Evolutionary conservation across 2,329 filamentous ascomycete species (phyloP), one percentile per base, ranked within the genome.

Genomic region (Colletotrichum gigasporum): DNA sequence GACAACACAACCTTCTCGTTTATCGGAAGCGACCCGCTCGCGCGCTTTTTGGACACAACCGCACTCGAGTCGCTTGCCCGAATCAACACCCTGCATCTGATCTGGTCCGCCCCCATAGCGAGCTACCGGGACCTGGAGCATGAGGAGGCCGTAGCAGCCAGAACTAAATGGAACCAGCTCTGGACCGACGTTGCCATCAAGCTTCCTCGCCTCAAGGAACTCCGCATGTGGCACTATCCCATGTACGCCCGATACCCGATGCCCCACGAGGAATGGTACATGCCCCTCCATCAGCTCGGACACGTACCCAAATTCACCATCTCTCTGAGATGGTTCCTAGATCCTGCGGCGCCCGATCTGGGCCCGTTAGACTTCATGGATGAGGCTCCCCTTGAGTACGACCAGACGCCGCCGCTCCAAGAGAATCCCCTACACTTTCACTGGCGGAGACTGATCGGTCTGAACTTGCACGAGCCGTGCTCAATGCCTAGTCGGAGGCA

Each of bases 1-100:
- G 48, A 55, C 22, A 18, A 37, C 16, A 58, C 35, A 8, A 28
- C 60, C 3, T 66, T 66, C 30, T 53, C 77, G 72, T 12, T 66
- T 30, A 32, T 64, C 35, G 57, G 50, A 5, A 48, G 48, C 1
- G 48, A 48, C 12, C 32, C 61, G 1, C 34, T 64, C 2, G 41
- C 56, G 4, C 41, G 61, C 11, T 64, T 64, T 14, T 9, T 54
- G 11, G 12, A 16, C 3, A 64, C 61, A 5, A 61, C 55, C 6
- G 7, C 28, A 3, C 2, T 32, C 0, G 30, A 44, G 6, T 64
- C 34, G 12, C 41, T 64, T 9, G 1, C 11, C 14, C 61, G 56
- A 11, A 44, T 64, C 34, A 37, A 16, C 2, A 42, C 24, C 12
- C 16, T 64, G 3, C 48, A 64, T 14, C 41, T 64, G 10, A 39